These are phyloP conservation scores for Omphalotus guepiniiformis DNA, from an alignment of 768 basidiomycete genomes.

Conservation along the genomic window DNA sequence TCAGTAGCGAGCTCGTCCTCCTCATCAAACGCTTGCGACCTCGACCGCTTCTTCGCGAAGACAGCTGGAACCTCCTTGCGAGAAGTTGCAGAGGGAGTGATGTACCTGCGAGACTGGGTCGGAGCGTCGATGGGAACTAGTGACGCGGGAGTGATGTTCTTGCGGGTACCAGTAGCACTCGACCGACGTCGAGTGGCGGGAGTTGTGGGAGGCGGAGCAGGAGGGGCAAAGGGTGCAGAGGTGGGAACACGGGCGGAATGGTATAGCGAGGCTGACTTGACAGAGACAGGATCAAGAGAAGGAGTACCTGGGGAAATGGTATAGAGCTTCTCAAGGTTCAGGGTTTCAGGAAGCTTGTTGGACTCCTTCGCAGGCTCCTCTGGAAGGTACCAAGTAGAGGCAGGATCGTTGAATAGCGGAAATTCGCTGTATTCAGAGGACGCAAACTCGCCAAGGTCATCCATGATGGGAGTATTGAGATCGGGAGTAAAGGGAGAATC, in stretches of 20 bases:
- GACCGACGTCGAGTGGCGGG: slow-evolving; percentile 29
- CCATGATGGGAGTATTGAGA: slow-evolving; percentile 9
- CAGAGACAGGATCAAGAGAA: slow-evolving; percentile 34
- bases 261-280: slow-evolving; percentile 18
- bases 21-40: slow-evolving; percentile 31
- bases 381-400: background rate
- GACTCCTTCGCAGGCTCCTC: background rate
- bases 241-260: slow-evolving; percentile 24
- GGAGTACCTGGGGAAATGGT: slow-evolving; percentile 51
- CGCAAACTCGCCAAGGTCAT: slow-evolving; percentile 5
- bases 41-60: slow-evolving; percentile 48
- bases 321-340: slow-evolving; percentile 26
- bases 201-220: slow-evolving; percentile 11
- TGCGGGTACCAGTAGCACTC: slow-evolving; percentile 63
- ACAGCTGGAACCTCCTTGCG: slow-evolving; percentile 69
- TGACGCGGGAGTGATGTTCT: slow-evolving; percentile 58
- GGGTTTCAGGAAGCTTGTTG: background rate
- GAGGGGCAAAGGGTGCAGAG: slow-evolving; percentile 11
- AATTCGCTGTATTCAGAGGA: background rate
- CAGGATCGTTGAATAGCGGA: slow-evolving; percentile 2
- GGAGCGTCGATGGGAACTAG: slow-evolving; percentile 75
- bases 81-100: slow-evolving; percentile 69
- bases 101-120: slow-evolving; percentile 70
- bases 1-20: slow-evolving; percentile 28
- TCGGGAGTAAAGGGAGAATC: slow-evolving; percentile 6